Base-by-base conservation (phyloP, 768 basidiomycete species). In the Calocybe cyanea region DNA sequence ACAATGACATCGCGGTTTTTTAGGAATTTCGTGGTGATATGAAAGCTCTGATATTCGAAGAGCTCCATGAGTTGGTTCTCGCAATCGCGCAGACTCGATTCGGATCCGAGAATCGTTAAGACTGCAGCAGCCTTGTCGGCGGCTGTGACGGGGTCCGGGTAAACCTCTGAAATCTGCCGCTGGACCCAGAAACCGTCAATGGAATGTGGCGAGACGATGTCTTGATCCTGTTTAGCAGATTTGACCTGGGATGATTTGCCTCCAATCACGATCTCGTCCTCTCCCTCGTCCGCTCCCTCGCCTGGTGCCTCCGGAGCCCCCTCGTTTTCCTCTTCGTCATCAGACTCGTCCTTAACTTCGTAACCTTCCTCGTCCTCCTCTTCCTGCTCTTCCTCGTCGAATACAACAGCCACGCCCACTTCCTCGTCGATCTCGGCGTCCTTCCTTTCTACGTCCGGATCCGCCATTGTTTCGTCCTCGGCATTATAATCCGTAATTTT, bases 131-230 rank as follows among this genome's bases (percentile, higher is more conserved):
- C 89, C 57, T 98, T 94, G 66, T 92, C 88, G 46, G 92, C 86
- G 2, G 93, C 89, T 13, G 92, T 96, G 57, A 92, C 86, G 2
- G 96, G 90, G 61, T 99, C 96, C 4, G 94, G 78, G 59, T 96
- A 97, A 11, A 92, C 76, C 59, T 91, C 84, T 0, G 89, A 81
- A 41, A 98, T 84, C 48, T 95, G 87, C 1, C 94, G 85, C 60
- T 99, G 96, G 0, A 99, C 91, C 94, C 94, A 99, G 81, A 98
- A 98, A 20, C 81, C 95, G 63, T 99, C 95, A 57, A 99, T 84
- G 41, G 84, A 77, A 51, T 96, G 92, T 0, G 93, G 92, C 0
- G 92, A 85, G 32, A 98, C 85, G 43, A 82, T 69, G 55, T 91
- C 89, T 55, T 84, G 83, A 65, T 89, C 83, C 36, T 70, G 72